Conservation (phyloP, 306 rosid species). For the Amphicarpaea edgeworthii region DNA sequence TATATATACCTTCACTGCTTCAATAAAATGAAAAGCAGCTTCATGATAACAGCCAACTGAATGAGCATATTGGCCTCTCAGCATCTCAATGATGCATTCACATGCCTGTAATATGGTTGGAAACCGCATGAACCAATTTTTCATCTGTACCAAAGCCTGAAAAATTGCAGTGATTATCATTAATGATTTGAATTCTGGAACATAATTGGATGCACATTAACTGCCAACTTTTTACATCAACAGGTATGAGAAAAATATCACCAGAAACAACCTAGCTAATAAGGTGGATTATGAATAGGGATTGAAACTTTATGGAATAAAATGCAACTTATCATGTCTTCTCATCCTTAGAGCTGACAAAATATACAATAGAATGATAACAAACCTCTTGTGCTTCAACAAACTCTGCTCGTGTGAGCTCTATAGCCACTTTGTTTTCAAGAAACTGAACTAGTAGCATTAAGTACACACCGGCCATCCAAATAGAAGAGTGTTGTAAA, state of each 20-base stretch:
- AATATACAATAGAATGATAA: conserved; percentile 35
- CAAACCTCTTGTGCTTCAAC: conserved; percentile 95
- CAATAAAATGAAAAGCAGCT: conserved; percentile 88
- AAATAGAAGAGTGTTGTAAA: conserved; percentile 93
- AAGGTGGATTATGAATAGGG: conserved; percentile 26
- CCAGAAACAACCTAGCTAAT: conserved; percentile 25
- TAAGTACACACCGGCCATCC: conserved; percentile 98
- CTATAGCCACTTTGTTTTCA: conserved; percentile 96
- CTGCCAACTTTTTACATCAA: conserved; percentile 29
- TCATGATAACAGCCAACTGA: conserved; percentile 86
- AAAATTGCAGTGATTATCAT: conserved; percentile 41
- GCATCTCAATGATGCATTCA: conserved; percentile 94
- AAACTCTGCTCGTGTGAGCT: conserved; percentile 88
- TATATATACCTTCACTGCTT: conserved; percentile 77
- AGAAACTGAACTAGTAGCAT: conserved; percentile 94
- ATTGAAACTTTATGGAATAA: conserved; percentile 29
- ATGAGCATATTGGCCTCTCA: conserved; percentile 97
- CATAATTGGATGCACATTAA: conserved; percentile 36
- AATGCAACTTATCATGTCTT: conserved; percentile 34
- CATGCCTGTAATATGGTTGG: conserved; percentile 95
- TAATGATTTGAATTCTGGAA: conserved; percentile 35
- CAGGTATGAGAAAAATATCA: conserved; percentile 32
- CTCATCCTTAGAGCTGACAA: conserved; percentile 25
- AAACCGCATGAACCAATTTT: conserved; percentile 84
- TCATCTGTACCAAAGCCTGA: conserved; percentile 96